Conservation (phyloP, 768 basidiomycete species). For the Clavaria fumosa region DNA sequence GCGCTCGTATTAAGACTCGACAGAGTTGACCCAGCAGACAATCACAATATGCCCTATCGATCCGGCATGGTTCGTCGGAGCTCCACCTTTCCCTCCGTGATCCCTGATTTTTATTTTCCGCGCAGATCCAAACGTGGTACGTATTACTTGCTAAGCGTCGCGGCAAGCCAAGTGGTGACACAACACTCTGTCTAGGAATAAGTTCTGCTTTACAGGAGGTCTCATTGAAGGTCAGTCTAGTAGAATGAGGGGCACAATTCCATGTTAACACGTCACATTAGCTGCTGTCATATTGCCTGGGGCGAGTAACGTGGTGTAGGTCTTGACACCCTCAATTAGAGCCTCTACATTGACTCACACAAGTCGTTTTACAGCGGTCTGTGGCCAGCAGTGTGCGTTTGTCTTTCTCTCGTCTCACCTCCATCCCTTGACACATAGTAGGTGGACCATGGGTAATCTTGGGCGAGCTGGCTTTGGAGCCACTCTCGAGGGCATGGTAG, state of each 20-base stretch:
- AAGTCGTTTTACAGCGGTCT: constrained; percentile 16
- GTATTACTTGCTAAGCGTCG: not conserved
- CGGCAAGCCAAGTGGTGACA: too few species aligned
- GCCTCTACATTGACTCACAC: constrained; percentile 1
- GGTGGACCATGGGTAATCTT: constrained; percentile 37
- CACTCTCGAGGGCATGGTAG: constrained; percentile 43
- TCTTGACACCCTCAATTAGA: constrained; percentile 6
- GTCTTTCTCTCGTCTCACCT: not conserved
- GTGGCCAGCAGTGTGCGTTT: constrained; percentile 25
- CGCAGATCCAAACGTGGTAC: constrained; percentile 23
- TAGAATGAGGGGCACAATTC: not conserved
- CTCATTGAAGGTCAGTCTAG: constrained; percentile 31
- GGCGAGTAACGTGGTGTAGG: constrained; percentile 17
- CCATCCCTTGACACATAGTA: constrained; percentile 7
- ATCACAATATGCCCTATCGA: constrained; percentile 59
- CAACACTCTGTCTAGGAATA: constrained; percentile 20
- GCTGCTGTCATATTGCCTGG: constrained; percentile 28
- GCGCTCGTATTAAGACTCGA: constrained; percentile 56
- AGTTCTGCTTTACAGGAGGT: constrained; percentile 73
- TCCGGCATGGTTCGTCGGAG: constrained; percentile 30
- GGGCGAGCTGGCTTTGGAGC: constrained; percentile 57
- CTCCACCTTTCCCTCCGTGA: not conserved
- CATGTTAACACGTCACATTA: constrained; percentile 11
- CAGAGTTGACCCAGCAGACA: constrained; percentile 23
- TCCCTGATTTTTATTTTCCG: not conserved